These are phyloP conservation scores for Leccinum fallax DNA, from an alignment of 1,284 basidiomycete species.

Conservation along the genomic window DNA sequence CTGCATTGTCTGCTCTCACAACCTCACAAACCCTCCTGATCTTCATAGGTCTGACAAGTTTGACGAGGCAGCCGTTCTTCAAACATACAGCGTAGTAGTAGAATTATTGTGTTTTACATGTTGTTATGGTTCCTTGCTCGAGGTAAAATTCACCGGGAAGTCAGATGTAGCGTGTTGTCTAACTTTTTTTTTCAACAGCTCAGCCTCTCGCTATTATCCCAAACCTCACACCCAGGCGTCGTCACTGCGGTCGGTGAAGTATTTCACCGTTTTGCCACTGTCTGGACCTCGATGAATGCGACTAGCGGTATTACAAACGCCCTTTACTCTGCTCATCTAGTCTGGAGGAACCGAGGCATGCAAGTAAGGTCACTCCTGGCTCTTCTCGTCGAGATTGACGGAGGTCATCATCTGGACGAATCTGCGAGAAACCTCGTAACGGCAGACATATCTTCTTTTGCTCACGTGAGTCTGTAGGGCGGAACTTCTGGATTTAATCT, in stretches of 20 bases:
- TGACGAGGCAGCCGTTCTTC: conserved; percentile 40
- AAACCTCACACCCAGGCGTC: conserved; percentile 51
- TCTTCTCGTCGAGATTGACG: conserved; percentile 65
- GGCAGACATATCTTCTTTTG: conserved; percentile 59
- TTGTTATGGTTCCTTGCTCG: conserved; percentile 67
- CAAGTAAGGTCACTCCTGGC: conserved; percentile 64
- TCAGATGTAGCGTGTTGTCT: background rate
- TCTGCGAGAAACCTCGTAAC: conserved; percentile 58
- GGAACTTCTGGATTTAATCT: background rate
- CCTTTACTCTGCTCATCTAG: conserved; percentile 62
- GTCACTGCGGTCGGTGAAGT: conserved; percentile 65
- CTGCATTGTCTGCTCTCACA: background rate
- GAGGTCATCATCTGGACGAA: conserved; percentile 53
- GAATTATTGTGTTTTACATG: conserved; percentile 62
- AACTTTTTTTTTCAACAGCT: conserved; percentile 58
- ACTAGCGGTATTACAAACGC: conserved; percentile 55
- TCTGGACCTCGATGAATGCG: conserved; percentile 79
- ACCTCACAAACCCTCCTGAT: background rate
- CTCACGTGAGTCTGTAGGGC: conserved; percentile 49
- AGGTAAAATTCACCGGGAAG: conserved; percentile 46
- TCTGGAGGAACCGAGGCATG: conserved; percentile 62
- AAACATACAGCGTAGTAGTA: conserved; percentile 57
- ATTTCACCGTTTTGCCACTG: conserved; percentile 62
- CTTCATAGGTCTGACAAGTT: conserved; percentile 26
- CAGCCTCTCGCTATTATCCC: conserved; percentile 56